Percentiles rank a stretch among this genome's conserved stretches.
Evolutionary conservation across 768 basidiomycete genomes (phyloP).

Genomic region (Chalciporus chontae): DNA sequence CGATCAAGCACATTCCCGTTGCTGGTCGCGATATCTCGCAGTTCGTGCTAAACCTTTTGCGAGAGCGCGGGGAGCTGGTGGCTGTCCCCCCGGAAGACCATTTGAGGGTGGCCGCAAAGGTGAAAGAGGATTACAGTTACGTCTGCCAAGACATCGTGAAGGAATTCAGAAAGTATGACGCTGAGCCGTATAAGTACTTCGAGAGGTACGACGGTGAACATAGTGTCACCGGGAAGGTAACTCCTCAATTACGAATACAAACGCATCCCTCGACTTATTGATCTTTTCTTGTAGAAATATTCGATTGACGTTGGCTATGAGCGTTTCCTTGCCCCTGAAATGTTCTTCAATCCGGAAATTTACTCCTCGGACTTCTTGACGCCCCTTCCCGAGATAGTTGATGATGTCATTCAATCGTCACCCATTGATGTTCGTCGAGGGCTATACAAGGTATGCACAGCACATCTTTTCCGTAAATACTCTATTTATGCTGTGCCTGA

Average conservation of each 20-base stretch:
- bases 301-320: conserved; percentile 94
- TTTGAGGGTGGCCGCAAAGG: conserved; percentile 82
- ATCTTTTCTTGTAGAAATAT: conserved; percentile 66
- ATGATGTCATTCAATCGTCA: conserved; percentile 90
- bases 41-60: conserved; percentile 92
- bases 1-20: conserved; percentile 98
- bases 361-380: conserved; percentile 97
- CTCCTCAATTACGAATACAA: conserved; percentile 18
- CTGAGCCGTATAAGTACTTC: conserved; percentile 93
- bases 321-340: conserved; percentile 97
- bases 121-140: conserved; percentile 98
- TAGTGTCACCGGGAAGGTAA: conserved; percentile 85
- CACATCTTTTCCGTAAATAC: too few species aligned
- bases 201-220: conserved; percentile 92
- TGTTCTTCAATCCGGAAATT: conserved; percentile 99
- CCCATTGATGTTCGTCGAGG: conserved; percentile 97
- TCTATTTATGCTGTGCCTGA: not conserved
- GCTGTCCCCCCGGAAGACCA: conserved; percentile 96
- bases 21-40: conserved; percentile 96
- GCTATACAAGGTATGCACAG: conserved; percentile 76
- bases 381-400: conserved; percentile 93
- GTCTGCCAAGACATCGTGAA: conserved; percentile 99
- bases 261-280: conserved; percentile 3
- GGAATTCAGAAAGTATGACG: conserved; percentile 98
- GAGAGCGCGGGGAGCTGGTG: conserved; percentile 90